Conservation (phyloP, 352 stramenopile genomes). For the Thalassiosira mediterranea region DNA sequence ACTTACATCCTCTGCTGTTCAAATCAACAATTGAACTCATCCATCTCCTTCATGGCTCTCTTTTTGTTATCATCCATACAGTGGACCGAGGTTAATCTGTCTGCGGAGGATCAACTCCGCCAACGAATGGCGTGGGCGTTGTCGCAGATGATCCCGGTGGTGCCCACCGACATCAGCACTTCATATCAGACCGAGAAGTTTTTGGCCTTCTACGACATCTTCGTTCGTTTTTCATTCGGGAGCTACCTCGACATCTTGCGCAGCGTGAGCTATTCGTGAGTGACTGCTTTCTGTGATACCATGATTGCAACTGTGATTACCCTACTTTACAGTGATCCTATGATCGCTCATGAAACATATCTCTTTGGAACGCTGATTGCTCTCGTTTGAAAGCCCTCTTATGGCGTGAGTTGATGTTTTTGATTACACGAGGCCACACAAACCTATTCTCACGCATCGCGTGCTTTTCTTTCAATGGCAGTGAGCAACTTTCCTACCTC, state of each 20-base stretch:
- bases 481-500: slow-evolving; percentile 19
- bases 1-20: too few relatives aligned
- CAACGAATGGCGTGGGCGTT: slow-evolving; percentile 54
- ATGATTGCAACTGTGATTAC: too few relatives aligned
- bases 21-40: not conserved
- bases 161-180: slow-evolving; percentile 3
- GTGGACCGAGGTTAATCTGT: slow-evolving; percentile 22
- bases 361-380: too few relatives aligned
- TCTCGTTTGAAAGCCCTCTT: too few relatives aligned
- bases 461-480: too few relatives aligned
- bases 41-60: not conserved
- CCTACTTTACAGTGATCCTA: too few relatives aligned
- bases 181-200: slow-evolving; percentile 4
- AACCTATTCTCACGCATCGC: too few relatives aligned
- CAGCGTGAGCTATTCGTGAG: too few relatives aligned
- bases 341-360: too few relatives aligned
- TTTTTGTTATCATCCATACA: slow-evolving; percentile 9
- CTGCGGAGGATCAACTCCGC: slow-evolving; percentile 58
- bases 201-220: slow-evolving; percentile 80
- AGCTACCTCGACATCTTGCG: slow-evolving; percentile 73
- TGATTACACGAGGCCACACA: too few relatives aligned
- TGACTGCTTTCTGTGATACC: too few relatives aligned
- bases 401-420: too few relatives aligned
- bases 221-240: slow-evolving; percentile 79
- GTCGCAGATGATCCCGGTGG: slow-evolving; percentile 39